Evolutionary conservation across 768 basidiomycete species (phyloP), one percentile per base, ranked within the genome.

Genomic region (Dentipellis fragilis): DNA sequence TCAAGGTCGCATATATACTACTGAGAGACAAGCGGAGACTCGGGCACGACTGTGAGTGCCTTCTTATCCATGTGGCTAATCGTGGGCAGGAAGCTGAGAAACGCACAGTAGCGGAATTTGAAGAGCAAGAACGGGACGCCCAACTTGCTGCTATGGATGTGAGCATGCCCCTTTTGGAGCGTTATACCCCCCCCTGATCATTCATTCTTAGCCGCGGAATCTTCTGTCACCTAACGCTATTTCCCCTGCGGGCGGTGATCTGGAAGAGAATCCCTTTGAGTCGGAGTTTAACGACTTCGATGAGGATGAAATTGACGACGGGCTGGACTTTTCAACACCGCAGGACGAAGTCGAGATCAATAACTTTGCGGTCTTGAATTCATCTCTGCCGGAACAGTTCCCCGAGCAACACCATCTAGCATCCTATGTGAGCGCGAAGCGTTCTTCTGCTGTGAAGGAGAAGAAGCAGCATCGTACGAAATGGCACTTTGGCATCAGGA

Each of bases 401-500:
- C 75, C 79, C 16, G 85, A 84, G 58, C 84, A 80, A 56, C 85
- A 89, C 62, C 84, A 89, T 58, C 79, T 87, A 11, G 76, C 83
- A 0, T 83, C 84, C 2, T 88, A 86, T 49, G 78, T 79, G 16
- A 78, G 79, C 39, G 83, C 75, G 35, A 69, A 78, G 34, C 77
- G 75, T 63, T 65, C 65, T 67, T 69, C 51, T 58, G 64, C 36
- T 58, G 69, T 54, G 19, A 83, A 83, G 65, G 75, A 77, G 63
- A 82, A 84, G 73, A 88, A 85, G 66, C 80, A 82, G 54, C 83
- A 86, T 58, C 83, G 87, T 58, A 88, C 88, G 14, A 87, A 92
- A 60, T 98, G 96, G 96, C 96, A 99, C 68, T 99, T 97, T 65
- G 96, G 96, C 8, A 98, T 99, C 40, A 80, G 96, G 35, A 93